These are phyloP conservation scores for Suillus plorans DNA, from an alignment of 768 basidiomycete genomes.

Conservation along the genomic window DNA sequence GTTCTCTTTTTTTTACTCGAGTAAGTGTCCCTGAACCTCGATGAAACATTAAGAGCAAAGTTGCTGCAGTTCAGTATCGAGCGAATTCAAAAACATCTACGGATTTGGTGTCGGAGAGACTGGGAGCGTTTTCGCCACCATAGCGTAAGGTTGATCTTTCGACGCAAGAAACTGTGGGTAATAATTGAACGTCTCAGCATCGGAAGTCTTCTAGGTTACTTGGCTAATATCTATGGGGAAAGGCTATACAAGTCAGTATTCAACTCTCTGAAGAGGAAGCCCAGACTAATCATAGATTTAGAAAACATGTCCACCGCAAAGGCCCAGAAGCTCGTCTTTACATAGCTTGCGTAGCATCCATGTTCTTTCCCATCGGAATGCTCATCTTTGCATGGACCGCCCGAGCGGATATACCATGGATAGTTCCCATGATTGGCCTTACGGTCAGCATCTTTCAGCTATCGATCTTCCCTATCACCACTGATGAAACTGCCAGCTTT, in stretches of 20 bases:
- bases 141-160: conserved; percentile 42
- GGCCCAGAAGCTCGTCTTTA: conserved; percentile 64
- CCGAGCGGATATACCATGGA: conserved; percentile 56
- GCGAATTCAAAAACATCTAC: conserved; percentile 56
- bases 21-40: conserved; percentile 31
- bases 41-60: conserved; percentile 7
- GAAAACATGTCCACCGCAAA: conserved; percentile 27
- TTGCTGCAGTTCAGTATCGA: conserved; percentile 48
- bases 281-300: conserved; percentile 24
- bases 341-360: conserved; percentile 50
- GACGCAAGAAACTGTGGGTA: neutral
- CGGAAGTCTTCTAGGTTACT: conserved; percentile 51
- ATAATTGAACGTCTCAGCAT: conserved; percentile 38
- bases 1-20: conserved; percentile 67
- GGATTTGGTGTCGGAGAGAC: conserved; percentile 57
- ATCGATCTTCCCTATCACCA: neutral
- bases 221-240: conserved; percentile 48
- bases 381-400: conserved; percentile 76
- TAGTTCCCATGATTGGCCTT: conserved; percentile 35
- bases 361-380: conserved; percentile 59
- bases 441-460: conserved; percentile 16
- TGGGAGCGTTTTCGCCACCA: conserved; percentile 58
- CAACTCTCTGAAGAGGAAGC: conserved; percentile 5
- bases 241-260: conserved; percentile 44
- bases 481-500: conserved; percentile 35